Base-by-base conservation (phyloP, 768 basidiomycete genomes). In the Amanita muscaria region DNA sequence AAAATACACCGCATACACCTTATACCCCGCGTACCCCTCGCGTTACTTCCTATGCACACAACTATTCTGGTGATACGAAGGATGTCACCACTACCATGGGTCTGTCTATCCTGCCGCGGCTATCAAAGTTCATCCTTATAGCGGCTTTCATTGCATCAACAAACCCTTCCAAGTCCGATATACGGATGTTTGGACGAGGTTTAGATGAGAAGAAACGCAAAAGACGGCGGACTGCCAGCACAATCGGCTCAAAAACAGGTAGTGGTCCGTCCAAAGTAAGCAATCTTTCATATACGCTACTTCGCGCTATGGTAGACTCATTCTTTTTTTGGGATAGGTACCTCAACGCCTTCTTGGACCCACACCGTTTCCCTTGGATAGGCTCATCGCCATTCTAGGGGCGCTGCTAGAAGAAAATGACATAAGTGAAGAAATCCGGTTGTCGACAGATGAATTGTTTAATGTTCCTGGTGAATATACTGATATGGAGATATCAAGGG, bases 281-380 rank as follows among this genome's bases (percentile, higher is more conserved):
- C 47, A 50, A 22, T 9, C 18, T 22, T 9, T 8, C 11, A 12
- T 11, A 6, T 5, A 21, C 4, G 34, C 30, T 19, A 10, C 7
- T 45, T 16, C 1, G 10, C n/a, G 18, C 4, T 4, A n/a, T 30
- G 4, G 16, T 29, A 27, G 23, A 12, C 11, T 37, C 11, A 44
- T 7, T 11, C 25, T 36, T 19, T 36, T n/a, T 19, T 24, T 38
- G 18, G 32, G 9, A 4, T 39, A 88, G 83, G 66, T 82, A 12
- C 76, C 89, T 1, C 87, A 89, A 54, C 67, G 81, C n/a, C 71
- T 91, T 3, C 63, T 86, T 2, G 90, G 91, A 1, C 90, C 91
- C 2, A 68, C 73, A 25, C 62, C 81, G 1, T 93, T 93, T 56
- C 77, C 84, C 0, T 60, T 92, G 1, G 91, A 93, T 54, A 66